phyloP scores from a whole-genome alignment of 2,329 filamentous ascomycete species.

The Phoma sp. region DNA sequence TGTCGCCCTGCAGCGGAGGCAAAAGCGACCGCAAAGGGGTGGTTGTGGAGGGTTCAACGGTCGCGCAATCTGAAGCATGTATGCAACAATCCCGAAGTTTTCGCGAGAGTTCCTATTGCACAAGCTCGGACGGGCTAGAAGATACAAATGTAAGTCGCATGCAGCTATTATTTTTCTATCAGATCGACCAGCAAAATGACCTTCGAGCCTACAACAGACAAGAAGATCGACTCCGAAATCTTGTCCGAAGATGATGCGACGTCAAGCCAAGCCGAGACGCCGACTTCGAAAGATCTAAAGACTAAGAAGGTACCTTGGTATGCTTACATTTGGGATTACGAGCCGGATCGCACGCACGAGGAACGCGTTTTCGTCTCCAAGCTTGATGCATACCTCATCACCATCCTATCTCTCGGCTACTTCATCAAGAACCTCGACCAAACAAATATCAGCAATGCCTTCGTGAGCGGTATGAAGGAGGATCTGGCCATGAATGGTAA shows the following conservation, averaged over 20 bases:
- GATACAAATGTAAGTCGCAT: constrained; percentile 13
- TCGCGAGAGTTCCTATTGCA: not conserved
- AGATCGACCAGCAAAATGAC: constrained; percentile 7
- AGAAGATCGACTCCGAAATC: not conserved
- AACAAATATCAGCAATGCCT: constrained; percentile 36
- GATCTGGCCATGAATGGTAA: constrained; percentile 33
- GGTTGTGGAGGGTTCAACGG: not conserved
- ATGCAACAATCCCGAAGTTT: constrained; percentile 18
- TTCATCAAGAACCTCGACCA: constrained; percentile 40
- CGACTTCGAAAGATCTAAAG: not conserved
- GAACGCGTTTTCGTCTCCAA: constrained; percentile 33
- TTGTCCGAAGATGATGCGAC: constrained; percentile 3
- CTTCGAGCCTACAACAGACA: constrained; percentile 4
- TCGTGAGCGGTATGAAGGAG: constrained; percentile 38
- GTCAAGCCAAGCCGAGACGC: not conserved
- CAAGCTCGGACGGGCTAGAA: not conserved
- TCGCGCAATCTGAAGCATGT: constrained; percentile 23
- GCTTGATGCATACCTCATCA: constrained; percentile 31
- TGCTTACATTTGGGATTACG: constrained; percentile 38
- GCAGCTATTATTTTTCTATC: not conserved
- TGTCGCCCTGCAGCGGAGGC: not conserved
- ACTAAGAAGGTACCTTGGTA: constrained; percentile 32
- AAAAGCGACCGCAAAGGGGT: not conserved
- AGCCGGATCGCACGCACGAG: constrained; percentile 30
- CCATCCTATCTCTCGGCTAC: constrained; percentile 29